A percentile compares a stretch with the other conserved stretches of the same genome.
These are phyloP conservation scores for Penicillium sp. DNA, from an alignment of 2,329 filamentous ascomycete genomes.

Conservation along the genomic window DNA sequence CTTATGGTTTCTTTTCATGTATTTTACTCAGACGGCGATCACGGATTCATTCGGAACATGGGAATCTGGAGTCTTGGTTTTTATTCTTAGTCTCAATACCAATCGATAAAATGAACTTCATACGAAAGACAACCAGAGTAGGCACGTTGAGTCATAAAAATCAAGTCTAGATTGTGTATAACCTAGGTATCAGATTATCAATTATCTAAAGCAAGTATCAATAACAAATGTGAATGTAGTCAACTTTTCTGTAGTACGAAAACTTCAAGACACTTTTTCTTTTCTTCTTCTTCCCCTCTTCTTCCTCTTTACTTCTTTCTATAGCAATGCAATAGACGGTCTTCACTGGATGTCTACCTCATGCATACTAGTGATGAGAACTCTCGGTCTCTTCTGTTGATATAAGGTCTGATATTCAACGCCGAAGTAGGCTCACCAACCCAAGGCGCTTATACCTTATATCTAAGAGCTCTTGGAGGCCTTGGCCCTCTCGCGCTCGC, in stretches of 20 bases:
- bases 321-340: neutral
- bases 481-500: constrained; percentile 39
- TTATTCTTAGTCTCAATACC: neutral
- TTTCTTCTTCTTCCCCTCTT: neutral
- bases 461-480: constrained; percentile 37
- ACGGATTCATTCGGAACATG: constrained; percentile 25
- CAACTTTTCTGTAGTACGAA: neutral
- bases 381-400: neutral
- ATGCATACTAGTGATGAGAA: neutral
- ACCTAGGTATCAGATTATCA: neutral
- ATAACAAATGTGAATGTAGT: neutral
- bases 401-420: neutral
- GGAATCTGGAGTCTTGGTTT: constrained; percentile 22
- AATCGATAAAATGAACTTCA: neutral
- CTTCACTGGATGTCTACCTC: neutral
- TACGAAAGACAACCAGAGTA: neutral
- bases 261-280: neutral
- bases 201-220: neutral
- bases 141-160: neutral
- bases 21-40: constrained; percentile 8
- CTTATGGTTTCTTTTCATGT: constrained; percentile 4
- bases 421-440: neutral
- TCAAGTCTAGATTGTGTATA: neutral
- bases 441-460: neutral
- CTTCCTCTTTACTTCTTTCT: neutral